Base-by-base conservation (phyloP, 2,329 filamentous ascomycete genomes). In the Lasiodiplodia sp. region DNA sequence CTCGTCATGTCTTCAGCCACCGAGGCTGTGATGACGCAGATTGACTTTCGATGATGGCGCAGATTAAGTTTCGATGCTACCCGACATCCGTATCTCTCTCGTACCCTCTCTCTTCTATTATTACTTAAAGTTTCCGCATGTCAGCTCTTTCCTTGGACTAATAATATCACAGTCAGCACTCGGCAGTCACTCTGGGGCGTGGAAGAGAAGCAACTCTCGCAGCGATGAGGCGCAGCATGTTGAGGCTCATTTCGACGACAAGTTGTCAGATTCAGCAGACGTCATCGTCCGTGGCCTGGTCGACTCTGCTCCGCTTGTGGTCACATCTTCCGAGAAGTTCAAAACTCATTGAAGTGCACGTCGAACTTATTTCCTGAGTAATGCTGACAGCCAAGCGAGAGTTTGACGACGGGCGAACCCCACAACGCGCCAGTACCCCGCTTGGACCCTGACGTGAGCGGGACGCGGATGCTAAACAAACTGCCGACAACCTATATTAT, bases 401-500 rank as follows among this genome's bases (percentile, higher is more conserved):
- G 18, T n/a, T 38, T 40, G 4, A 34, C 34, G 37, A 58, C 23
- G n/a, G 25, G 34, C 8, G 16, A 28, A 64, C 60, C 47, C 60
- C 60, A 64, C 60, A 31, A 34, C 31, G 31, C 31, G 31, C 31
- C 31, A 34, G 31, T 34, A 52, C 52, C 60, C 60, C 23, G 8
- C 37, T 38, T 25, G 10, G 31, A 14, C 28, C 28, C 51, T 64
- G 23, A 64, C 60, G 47, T 52, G 44, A 52, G 60, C 60, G 28
- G 2, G n/a, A 31, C 28, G 38, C 56, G 37, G 21, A 21, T 31
- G 28, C 37, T 11, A 52, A 38, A 64, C 44, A 10, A 38, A 52
- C 60, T 11, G 5, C 44, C 60, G 18, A 11, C 21, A 14, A 44
- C 18, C n/a, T 47, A 34, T 34, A 34, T 34, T 34, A 34, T 34